phyloP scores from a whole-genome alignment of 257 asterid species.

The Solanum okadae region DNA sequence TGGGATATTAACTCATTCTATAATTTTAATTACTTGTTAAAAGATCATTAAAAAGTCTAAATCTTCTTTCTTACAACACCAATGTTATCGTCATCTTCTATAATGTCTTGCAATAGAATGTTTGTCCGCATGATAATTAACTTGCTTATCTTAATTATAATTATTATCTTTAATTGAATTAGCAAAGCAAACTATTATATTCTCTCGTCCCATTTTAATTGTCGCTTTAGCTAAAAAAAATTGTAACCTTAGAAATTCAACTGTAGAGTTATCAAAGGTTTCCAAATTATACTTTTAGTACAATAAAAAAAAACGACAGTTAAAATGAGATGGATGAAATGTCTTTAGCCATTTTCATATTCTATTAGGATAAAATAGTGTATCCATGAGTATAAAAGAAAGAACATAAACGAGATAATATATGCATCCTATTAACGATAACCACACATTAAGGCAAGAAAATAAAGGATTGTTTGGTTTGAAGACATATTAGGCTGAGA shows the following conservation, averaged over 20 bases:
- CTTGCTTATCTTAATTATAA: background rate
- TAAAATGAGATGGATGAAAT: background rate
- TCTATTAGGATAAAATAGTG: background rate
- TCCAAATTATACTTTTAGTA: background rate
- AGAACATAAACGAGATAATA: background rate
- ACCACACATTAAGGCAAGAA: background rate
- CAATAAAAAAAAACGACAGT: fast-evolving
- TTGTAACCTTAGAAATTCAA: background rate
- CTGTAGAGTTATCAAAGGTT: fast-evolving
- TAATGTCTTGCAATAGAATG: background rate
- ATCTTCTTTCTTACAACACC: background rate
- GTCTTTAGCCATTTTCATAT: background rate
- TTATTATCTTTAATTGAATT: background rate
- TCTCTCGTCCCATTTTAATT: background rate
- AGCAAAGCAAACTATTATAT: background rate
- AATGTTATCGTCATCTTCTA: background rate
- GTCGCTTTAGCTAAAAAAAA: background rate
- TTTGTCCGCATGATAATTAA: background rate
- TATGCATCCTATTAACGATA: background rate
- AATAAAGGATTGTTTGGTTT: background rate
- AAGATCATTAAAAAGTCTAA: background rate
- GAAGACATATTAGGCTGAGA: background rate
- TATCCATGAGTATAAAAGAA: background rate
- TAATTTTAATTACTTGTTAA: background rate
- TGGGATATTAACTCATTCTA: background rate